Evolutionary conservation across 148 eudicot species (phyloP), one percentile per base, ranked within the genome.

Genomic region (Oxyria digyna): DNA sequence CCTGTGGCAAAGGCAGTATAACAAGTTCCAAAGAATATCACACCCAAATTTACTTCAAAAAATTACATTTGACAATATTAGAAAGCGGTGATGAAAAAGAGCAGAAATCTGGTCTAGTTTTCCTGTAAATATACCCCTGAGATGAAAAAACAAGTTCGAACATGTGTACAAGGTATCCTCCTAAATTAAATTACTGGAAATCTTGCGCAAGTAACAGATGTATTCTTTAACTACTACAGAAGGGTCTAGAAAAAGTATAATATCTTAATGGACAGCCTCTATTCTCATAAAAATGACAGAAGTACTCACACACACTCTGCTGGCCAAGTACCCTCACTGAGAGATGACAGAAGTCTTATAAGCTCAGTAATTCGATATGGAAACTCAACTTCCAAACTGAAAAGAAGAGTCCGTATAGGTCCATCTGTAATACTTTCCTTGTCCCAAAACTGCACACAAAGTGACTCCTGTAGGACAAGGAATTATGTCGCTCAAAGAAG

Each of bases 361-460:
- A 94, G 78, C 73, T 90, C 96, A 29, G 77, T 55, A 62, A 77
- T 86, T 78, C 89, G 82, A 74, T 71, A 85, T 37, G 99, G 99
- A 72, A 94, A 94, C 75, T 90, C 99, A 69, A 84, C 82, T 83
- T 94, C 97, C 71, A 94, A 71, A 80, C 77, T 90, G 75, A 77
- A 88, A 37, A 94, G 95, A 76, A 94, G 92, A 75, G 89, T 82
- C 10, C 97, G 89, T 27, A 94, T 77, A 73, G 99, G 99, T 62
- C 96, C 97, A 78, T 94, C 99, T 70, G 91, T 78, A 69, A 90
- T 82, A 80, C 99, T 90, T 69, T 80, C 84, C 76, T 74, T 88
- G 71, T 94, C 99, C 99, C 99, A 94, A 76, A 94, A 94, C 82
- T 94, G 99, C 73, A 73, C 74, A 70, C 99, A 94, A 70, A 94